These are phyloP conservation scores for Amanita rubescens DNA, from an alignment of 768 basidiomycete genomes.

Conservation along the genomic window DNA sequence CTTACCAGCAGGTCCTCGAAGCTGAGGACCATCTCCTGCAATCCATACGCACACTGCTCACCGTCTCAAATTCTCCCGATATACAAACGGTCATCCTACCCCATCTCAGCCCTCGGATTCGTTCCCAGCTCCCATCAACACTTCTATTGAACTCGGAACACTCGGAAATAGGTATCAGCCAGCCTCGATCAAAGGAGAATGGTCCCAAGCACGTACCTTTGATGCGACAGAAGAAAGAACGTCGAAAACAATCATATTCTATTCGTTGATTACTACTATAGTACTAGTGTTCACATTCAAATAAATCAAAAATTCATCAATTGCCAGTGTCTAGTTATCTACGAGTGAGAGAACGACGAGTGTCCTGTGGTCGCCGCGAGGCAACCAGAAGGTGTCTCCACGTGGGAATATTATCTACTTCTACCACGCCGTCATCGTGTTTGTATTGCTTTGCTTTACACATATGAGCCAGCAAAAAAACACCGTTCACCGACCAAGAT, in stretches of 20 bases:
- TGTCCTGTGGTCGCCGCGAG: too few relatives aligned
- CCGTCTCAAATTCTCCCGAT: background rate
- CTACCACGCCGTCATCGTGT: background rate
- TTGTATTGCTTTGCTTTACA: background rate
- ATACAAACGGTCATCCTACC: background rate
- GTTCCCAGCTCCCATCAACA: background rate
- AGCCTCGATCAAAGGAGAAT: background rate
- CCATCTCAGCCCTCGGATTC: slow-evolving; percentile 1
- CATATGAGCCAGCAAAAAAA: background rate
- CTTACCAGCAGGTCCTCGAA: background rate
- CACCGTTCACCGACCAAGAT: background rate
- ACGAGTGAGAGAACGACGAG: too few relatives aligned
- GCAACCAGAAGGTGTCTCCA: too few relatives aligned
- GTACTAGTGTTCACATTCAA: background rate
- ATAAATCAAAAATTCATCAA: too few relatives aligned
- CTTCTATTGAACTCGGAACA: background rate
- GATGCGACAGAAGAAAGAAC: background rate
- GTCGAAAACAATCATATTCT: background rate
- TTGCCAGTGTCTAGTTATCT: too few relatives aligned
- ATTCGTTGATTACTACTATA: background rate
- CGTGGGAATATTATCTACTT: background rate
- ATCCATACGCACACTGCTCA: background rate
- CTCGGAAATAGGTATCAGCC: background rate
- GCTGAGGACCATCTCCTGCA: slow-evolving; percentile 1
- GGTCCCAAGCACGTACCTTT: background rate